Evolutionary conservation across 495 filamentous ascomycete genomes (phyloP).

Genomic region (Aspergillus biplanus): DNA sequence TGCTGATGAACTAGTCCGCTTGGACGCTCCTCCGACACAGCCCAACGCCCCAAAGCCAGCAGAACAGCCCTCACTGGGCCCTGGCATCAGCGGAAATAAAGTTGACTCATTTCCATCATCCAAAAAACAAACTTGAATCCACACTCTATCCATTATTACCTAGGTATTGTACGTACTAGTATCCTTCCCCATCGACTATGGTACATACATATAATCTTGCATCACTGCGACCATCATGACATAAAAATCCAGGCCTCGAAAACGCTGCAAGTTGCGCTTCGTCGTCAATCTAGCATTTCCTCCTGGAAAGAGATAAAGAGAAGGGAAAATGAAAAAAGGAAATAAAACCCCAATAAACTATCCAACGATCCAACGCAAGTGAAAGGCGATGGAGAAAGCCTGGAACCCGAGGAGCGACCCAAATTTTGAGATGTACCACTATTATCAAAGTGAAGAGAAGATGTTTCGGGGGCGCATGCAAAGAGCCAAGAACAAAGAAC

Average conservation of each 20-base stretch:
- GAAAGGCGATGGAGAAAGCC: neutral
- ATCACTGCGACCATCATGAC: neutral
- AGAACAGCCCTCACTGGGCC: neutral
- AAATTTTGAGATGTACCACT: neutral
- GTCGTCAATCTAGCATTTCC: constrained; percentile 7
- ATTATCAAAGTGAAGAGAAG: constrained; percentile 14
- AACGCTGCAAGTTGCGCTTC: constrained; percentile 1
- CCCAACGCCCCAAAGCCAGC: neutral
- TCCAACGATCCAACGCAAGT: neutral
- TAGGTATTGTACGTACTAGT: neutral
- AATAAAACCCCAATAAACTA: neutral
- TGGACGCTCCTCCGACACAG: neutral
- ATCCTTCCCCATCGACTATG: constrained; percentile 26
- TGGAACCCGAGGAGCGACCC: neutral
- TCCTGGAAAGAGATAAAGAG: constrained; percentile 25
- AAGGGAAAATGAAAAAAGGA: neutral
- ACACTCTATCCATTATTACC: constrained; percentile 18
- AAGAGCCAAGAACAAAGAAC: constrained; percentile 28
- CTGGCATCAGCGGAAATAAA: neutral
- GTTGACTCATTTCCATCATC: neutral
- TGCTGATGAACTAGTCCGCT: neutral
- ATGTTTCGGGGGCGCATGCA: constrained; percentile 15
- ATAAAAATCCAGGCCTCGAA: neutral
- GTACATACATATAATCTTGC: constrained; percentile 21
- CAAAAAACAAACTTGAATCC: constrained; percentile 1